These are phyloP conservation scores for Alternaria novae-zelandiae DNA, from an alignment of 2,329 filamentous ascomycete species.

Conservation along the genomic window DNA sequence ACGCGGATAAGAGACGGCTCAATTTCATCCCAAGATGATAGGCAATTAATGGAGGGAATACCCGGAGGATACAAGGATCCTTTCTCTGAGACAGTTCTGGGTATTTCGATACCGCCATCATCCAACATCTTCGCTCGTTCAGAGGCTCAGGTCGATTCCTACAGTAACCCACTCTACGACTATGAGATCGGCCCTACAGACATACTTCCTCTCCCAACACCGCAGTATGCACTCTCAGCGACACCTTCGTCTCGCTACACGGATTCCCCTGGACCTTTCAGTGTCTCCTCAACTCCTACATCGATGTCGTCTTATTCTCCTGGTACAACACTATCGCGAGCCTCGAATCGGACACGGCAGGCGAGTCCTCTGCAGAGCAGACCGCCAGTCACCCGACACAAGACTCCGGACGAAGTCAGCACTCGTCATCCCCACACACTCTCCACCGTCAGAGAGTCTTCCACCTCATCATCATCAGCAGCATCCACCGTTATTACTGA, in stretches of 20 bases:
- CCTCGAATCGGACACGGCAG: slow-evolving; percentile 58
- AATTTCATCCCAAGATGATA: slow-evolving; percentile 45
- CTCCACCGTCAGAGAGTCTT: slow-evolving; percentile 70
- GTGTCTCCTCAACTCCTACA: slow-evolving; percentile 78
- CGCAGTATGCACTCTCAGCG: slow-evolving; percentile 69
- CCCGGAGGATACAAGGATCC: slow-evolving; percentile 47
- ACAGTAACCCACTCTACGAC: slow-evolving; percentile 33
- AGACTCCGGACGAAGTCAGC: slow-evolving; percentile 59
- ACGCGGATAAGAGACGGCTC: slow-evolving; percentile 40
- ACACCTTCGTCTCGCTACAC: slow-evolving; percentile 79
- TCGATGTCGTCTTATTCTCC: slow-evolving; percentile 80
- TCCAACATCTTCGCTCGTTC: slow-evolving; percentile 38
- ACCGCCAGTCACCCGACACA: slow-evolving; percentile 66
- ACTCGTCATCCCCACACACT: slow-evolving; percentile 63
- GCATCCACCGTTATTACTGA: slow-evolving; percentile 69
- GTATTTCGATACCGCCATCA: slow-evolving; percentile 50
- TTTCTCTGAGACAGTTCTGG: slow-evolving; percentile 52
- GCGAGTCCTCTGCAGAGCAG: slow-evolving; percentile 63
- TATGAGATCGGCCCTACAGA: slow-evolving; percentile 65
- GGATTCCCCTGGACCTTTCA: slow-evolving; percentile 75
- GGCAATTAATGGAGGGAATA: slow-evolving; percentile 30
- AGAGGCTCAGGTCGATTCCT: slow-evolving; percentile 33
- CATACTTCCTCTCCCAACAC: slow-evolving; percentile 70
- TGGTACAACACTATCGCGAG: slow-evolving; percentile 58
- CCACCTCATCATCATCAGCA: slow-evolving; percentile 75